Evolutionary conservation across 176 grass and related monocot species (phyloP), one percentile per base, ranked within the genome.

Genomic region (Themeda triandra): DNA sequence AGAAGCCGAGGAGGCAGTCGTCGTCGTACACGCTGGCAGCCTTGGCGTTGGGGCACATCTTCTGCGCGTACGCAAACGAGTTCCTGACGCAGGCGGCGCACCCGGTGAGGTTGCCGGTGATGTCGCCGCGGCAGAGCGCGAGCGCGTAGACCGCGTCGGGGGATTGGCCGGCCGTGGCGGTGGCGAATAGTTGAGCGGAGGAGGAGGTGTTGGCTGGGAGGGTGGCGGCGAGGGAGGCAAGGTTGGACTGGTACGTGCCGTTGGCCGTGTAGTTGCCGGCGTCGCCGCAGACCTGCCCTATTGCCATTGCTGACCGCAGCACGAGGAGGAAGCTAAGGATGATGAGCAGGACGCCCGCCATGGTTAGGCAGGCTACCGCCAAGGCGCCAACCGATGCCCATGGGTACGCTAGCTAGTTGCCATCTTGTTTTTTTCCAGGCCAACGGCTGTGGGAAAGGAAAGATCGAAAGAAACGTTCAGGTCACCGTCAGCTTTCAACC

Each of bases 111-210:
- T 80, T 80, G 60, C 9, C 0, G 39, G 32, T 48, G 45, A 48
- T 10, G 72, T 84, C 79, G 36, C 80, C 79, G 67, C 90, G 83
- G 79, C 86, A 92, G 17, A 89, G 83, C 48, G 79, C 83, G 49
- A 92, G 87, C 15, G 54, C 84, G 28, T 76, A 67, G 6, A 73
- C 80, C 36, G 4, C 41, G 80, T 86, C 49, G 18, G 71, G 60
- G 25, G 40, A 10, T 32, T 37, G 3, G 45, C 63, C 69, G 14
- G 74, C 9, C 73, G 72, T 66, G 33, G 66, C 69, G 4, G 1
- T 87, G 69, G 84, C 36, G n/a, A 89, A 92, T 4, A 82, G 80
- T 6, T 32, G 18, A 5, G 27, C 1, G 18, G 63, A 66, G 62
- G 62, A 15, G 6, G 37, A 65, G 14, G 63, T 14, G 77, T 49